Evolutionary conservation across 371 early-diverging fungal genomes (phyloP).

Genomic region (Mortierella sp.): DNA sequence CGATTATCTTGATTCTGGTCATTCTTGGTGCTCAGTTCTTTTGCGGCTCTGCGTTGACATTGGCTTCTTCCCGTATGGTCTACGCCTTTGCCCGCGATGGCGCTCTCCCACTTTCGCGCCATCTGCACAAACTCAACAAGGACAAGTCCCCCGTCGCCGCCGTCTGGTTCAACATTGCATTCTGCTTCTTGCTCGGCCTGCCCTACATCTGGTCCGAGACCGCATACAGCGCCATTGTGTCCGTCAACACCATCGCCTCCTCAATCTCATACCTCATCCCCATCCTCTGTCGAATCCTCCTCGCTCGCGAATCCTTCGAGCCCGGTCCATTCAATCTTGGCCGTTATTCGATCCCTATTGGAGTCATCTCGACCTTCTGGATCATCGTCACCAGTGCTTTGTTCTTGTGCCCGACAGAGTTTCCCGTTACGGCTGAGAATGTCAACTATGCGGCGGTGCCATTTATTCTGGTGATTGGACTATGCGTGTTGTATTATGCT

Average conservation of each 20-base stretch:
- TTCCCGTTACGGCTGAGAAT: conserved; percentile 73
- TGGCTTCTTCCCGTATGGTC: conserved; percentile 76
- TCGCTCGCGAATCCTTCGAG: conserved; percentile 65
- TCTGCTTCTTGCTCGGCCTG: conserved; percentile 64
- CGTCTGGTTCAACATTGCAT: conserved; percentile 54
- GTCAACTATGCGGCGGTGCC: conserved; percentile 71
- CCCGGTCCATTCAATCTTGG: conserved; percentile 73
- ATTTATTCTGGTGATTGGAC: conserved; percentile 60
- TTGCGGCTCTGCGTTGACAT: conserved; percentile 65
- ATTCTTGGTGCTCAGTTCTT: conserved; percentile 71
- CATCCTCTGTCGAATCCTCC: conserved; percentile 66
- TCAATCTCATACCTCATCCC: conserved; percentile 79
- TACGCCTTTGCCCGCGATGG: conserved; percentile 83
- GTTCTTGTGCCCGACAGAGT: conserved; percentile 73
- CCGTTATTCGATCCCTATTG: conserved; percentile 61
- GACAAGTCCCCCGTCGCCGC: conserved; percentile 62
- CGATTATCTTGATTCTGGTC: conserved; percentile 67
- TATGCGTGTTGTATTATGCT: conserved; percentile 61
- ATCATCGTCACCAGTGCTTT: conserved; percentile 69
- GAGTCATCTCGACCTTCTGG: conserved; percentile 65
- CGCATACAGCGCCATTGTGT: conserved; percentile 74
- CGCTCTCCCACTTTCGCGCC: conserved; percentile 71
- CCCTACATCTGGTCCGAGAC: conserved; percentile 66
- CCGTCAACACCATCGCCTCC: conserved; percentile 77
- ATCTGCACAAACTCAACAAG: conserved; percentile 62